Conservation (phyloP, 2,329 filamentous ascomycete genomes). For the Didymella lethalis region DNA sequence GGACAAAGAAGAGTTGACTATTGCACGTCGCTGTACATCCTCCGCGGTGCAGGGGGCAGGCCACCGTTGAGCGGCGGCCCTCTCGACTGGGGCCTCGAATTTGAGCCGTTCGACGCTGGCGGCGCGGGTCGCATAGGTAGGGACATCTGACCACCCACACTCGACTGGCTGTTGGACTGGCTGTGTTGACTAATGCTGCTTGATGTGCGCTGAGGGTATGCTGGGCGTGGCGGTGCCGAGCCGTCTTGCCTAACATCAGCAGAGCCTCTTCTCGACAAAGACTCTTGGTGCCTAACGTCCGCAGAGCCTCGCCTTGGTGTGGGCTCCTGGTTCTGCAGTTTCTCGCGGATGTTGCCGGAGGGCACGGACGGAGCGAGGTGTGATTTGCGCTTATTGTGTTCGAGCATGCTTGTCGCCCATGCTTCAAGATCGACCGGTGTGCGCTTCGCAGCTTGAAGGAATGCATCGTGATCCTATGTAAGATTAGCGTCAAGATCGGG, state of each 20-base stretch:
- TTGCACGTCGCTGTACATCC: constrained; percentile 47
- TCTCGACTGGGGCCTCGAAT: constrained; percentile 35
- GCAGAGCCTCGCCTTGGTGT: constrained; percentile 36
- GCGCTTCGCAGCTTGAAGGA: constrained; percentile 94
- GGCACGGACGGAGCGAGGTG: constrained; percentile 85
- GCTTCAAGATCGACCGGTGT: constrained; percentile 93
- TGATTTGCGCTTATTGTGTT: constrained; percentile 93
- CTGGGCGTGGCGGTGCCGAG: constrained; percentile 48
- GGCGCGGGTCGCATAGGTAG: constrained; percentile 58
- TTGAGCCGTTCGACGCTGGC: constrained; percentile 38
- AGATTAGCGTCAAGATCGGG: constrained; percentile 24
- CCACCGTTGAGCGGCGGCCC: constrained; percentile 37
- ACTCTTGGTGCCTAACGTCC: constrained; percentile 39
- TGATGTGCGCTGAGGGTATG: constrained; percentile 54
- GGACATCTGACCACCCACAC: constrained; percentile 45
- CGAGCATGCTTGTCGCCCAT: constrained; percentile 94
- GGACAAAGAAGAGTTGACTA: constrained; percentile 11
- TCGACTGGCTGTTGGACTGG: constrained; percentile 22
- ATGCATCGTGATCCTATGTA: constrained; percentile 83
- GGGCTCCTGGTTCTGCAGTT: constrained; percentile 48
- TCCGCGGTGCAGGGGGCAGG: constrained; percentile 39
- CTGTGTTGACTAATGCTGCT: constrained; percentile 49
- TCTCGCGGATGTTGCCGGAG: constrained; percentile 60
- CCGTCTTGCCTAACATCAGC: constrained; percentile 36
- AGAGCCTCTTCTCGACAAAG: constrained; percentile 37